Percentiles rank a stretch among this genome's conserved stretches.
These are phyloP conservation scores for Stipa capillata DNA, from an alignment of 176 grass and related monocot species.

Conservation along the genomic window DNA sequence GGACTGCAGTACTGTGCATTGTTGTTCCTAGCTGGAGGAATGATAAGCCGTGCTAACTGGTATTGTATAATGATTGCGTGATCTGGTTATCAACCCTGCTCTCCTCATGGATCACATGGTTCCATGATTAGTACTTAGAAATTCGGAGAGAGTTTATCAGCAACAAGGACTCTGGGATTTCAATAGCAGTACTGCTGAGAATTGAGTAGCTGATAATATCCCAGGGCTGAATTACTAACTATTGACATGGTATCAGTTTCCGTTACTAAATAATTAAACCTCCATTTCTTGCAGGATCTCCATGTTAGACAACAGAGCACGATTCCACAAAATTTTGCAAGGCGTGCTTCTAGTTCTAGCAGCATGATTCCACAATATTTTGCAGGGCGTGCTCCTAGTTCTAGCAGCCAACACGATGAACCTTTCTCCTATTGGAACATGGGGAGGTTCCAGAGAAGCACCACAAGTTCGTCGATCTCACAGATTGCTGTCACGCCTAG, in stretches of 20 bases:
- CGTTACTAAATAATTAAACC: neutral
- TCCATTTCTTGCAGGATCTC: conserved; percentile 27
- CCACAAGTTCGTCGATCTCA: conserved; percentile 29
- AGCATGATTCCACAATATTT: conserved; percentile 8
- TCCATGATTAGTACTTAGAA: neutral
- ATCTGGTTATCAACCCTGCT: neutral
- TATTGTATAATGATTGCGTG: neutral
- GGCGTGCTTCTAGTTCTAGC: too few relatives aligned
- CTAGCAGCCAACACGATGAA: conserved; percentile 41
- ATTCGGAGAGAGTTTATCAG: neutral
- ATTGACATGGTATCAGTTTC: neutral
- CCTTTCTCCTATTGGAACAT: conserved; percentile 85
- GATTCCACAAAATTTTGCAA: conserved; percentile 18
- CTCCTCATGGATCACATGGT: neutral
- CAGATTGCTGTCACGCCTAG: neutral
- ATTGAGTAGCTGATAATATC: neutral
- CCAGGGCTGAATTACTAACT: neutral
- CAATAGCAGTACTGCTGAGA: neutral
- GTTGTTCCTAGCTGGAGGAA: neutral
- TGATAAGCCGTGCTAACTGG: neutral
- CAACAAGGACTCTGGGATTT: neutral
- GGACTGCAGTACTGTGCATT: neutral
- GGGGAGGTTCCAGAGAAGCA: conserved; percentile 45
- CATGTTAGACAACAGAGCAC: conserved; percentile 21
- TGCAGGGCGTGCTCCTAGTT: conserved; percentile 20